Evolutionary conservation across 257 asterid species (phyloP).

Genomic region (Agastache rugosa): DNA sequence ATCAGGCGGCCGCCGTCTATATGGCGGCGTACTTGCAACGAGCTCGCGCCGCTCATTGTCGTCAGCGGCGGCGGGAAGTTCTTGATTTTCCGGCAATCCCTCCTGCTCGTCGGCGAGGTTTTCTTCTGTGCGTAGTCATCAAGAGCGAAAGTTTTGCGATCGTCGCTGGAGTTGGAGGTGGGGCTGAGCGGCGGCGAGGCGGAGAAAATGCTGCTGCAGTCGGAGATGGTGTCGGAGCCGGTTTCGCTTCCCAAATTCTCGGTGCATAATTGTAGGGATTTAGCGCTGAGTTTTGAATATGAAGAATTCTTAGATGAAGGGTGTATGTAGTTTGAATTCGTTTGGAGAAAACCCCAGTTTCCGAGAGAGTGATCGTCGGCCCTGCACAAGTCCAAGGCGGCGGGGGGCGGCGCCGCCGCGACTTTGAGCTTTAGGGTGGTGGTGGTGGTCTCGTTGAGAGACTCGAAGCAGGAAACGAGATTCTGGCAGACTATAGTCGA

Average conservation of each 20-base stretch:
- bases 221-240: constrained; percentile 60
- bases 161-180: constrained; percentile 17
- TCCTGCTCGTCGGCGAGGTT: constrained; percentile 3
- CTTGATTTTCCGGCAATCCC: constrained; percentile 28
- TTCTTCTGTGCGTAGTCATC: background rate
- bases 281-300: constrained; percentile 47
- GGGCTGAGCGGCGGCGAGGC: constrained; percentile 32
- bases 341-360: constrained; percentile 55
- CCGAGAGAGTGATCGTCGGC: constrained; percentile 22
- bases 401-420: constrained; percentile 40
- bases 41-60: constrained; percentile 65
- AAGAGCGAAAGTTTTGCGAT: background rate
- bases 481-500: constrained; percentile 61
- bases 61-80: constrained; percentile 91
- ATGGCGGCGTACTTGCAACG: constrained; percentile 63
- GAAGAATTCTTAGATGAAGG: constrained; percentile 41
- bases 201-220: constrained; percentile 52
- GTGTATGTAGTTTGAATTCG: constrained; percentile 32
- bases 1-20: constrained; percentile 74
- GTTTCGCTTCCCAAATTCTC: constrained; percentile 83
- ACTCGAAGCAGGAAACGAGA: constrained; percentile 49
- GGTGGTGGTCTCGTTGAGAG: constrained; percentile 58
- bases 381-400: background rate
- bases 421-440: constrained; percentile 53
- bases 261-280: constrained; percentile 79